These are phyloP conservation scores for Yamadazyma atmosphaerica DNA, from an alignment of 1,139 yeast species.

Conservation along the genomic window DNA sequence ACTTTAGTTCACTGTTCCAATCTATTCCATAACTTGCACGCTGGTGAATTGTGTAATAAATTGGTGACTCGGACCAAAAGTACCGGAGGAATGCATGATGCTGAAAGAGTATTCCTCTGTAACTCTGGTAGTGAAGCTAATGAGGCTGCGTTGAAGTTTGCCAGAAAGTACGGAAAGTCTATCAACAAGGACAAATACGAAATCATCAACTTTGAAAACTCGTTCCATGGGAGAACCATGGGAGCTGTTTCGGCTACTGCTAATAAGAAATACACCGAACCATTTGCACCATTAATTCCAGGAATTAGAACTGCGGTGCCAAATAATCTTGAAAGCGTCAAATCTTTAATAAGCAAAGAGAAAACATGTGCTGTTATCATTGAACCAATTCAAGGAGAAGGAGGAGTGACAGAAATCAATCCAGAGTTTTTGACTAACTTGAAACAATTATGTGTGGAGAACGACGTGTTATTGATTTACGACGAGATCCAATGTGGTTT, in stretches of 20 bases:
- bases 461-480: conserved; percentile 76
- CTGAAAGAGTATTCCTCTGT: conserved; percentile 81
- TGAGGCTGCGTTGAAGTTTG: conserved; percentile 96
- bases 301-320: conserved; percentile 71
- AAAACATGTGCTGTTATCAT: conserved; percentile 90
- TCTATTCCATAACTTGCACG: conserved; percentile 79
- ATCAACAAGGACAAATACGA: conserved; percentile 61
- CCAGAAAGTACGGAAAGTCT: conserved; percentile 76
- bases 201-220: conserved; percentile 78
- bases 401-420: conserved; percentile 78
- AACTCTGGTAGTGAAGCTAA: conserved; percentile 97
- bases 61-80: conserved; percentile 67
- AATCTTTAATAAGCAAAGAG: conserved; percentile 55
- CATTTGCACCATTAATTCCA: conserved; percentile 87
- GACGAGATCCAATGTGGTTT: conserved; percentile 98
- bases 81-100: conserved; percentile 78
- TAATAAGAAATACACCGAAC: conserved; percentile 87
- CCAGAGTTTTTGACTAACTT: conserved; percentile 64
- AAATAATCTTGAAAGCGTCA: conserved; percentile 59
- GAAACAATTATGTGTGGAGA: conserved; percentile 65
- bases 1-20: conserved; percentile 84
- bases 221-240: conserved; percentile 94
- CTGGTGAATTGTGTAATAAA: conserved; percentile 74
- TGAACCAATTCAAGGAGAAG: conserved; percentile 98
- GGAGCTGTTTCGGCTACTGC: conserved; percentile 93